Evolutionary conservation across 805 yeast genomes (phyloP).

Genomic region (Wickerhamiella musiphila): DNA sequence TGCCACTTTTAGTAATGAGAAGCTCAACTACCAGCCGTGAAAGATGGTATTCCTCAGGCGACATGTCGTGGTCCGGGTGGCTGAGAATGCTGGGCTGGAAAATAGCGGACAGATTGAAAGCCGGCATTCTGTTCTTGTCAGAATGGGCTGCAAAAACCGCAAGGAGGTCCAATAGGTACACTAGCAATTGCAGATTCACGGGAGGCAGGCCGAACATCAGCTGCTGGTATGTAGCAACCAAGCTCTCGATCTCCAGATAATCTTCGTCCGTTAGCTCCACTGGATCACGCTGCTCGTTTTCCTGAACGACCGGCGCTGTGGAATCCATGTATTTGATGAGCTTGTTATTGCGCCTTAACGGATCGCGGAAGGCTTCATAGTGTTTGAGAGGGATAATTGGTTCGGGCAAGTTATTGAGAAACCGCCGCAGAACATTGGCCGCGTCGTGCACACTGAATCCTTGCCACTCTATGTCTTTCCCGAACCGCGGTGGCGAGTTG

Average conservation of each 20-base stretch:
- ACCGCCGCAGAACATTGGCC: conserved; percentile 75
- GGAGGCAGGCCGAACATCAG: conserved; percentile 56
- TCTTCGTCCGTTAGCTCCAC: background rate
- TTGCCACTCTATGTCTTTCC: conserved; percentile 77
- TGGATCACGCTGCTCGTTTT: background rate
- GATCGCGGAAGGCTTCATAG: conserved; percentile 66
- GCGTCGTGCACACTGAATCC: conserved; percentile 95
- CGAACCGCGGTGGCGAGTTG: conserved; percentile 78
- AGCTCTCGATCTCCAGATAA: conserved; percentile 3
- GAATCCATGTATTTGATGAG: conserved; percentile 48
- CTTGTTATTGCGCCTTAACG: conserved; percentile 42
- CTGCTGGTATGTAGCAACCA: conserved; percentile 46
- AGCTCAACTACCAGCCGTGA: conserved; percentile 79
- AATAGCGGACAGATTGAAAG: conserved; percentile 82
- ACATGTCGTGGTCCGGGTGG: conserved; percentile 83
- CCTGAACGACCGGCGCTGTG: conserved; percentile 22
- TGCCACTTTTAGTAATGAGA: conserved; percentile 69
- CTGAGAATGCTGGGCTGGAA: conserved; percentile 93
- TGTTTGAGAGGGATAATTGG: conserved; percentile 69
- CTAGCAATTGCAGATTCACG: conserved; percentile 63
- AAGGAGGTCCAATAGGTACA: conserved; percentile 72
- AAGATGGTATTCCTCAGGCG: conserved; percentile 77
- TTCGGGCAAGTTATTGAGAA: conserved; percentile 73
- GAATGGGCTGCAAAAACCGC: conserved; percentile 72
- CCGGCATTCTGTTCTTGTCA: conserved; percentile 72